These are phyloP conservation scores for Mrakia gelida DNA, from an alignment of 768 basidiomycete species.

Conservation along the genomic window DNA sequence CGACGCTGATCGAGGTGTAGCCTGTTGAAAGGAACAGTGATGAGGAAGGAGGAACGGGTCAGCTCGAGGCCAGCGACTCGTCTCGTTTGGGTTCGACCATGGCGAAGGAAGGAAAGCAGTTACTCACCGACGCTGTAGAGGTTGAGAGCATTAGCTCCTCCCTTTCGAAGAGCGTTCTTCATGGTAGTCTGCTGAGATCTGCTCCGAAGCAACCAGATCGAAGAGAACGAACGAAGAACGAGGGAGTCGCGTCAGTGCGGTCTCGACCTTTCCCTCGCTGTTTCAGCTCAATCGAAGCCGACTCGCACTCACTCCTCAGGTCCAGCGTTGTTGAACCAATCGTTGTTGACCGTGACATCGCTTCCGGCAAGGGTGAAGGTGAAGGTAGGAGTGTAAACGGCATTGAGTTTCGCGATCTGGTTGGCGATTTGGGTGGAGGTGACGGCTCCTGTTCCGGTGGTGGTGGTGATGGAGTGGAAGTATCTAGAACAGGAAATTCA, in stretches of 20 bases:
- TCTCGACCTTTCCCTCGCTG: too few relatives aligned
- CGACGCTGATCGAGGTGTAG: too few relatives aligned
- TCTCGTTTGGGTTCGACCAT: too few relatives aligned
- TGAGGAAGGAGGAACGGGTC: too few relatives aligned
- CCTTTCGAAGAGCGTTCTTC: constrained; percentile 46
- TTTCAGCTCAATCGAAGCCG: constrained; percentile 31
- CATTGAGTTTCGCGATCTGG: constrained; percentile 6
- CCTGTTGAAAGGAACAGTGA: too few relatives aligned
- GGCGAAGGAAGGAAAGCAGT: too few relatives aligned
- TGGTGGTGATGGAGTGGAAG: constrained; percentile 1
- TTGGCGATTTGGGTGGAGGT: not conserved
- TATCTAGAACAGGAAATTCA: not conserved
- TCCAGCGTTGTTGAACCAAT: constrained; percentile 40
- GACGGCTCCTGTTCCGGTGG: constrained; percentile 2
- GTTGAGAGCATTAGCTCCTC: constrained; percentile 29
- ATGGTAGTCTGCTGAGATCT: constrained; percentile 37
- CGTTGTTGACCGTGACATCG: constrained; percentile 34
- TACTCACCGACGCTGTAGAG: too few relatives aligned
- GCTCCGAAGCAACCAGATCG: too few relatives aligned
- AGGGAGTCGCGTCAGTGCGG: too few relatives aligned
- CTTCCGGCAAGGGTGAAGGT: constrained; percentile 32
- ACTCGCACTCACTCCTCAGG: constrained; percentile 40
- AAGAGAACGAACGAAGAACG: too few relatives aligned
- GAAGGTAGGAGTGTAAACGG: not conserved
- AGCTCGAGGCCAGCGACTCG: too few relatives aligned